Evolutionary conservation across 2,329 filamentous ascomycete genomes (phyloP).

Genomic region (Fonsecaea multimorphosa): DNA sequence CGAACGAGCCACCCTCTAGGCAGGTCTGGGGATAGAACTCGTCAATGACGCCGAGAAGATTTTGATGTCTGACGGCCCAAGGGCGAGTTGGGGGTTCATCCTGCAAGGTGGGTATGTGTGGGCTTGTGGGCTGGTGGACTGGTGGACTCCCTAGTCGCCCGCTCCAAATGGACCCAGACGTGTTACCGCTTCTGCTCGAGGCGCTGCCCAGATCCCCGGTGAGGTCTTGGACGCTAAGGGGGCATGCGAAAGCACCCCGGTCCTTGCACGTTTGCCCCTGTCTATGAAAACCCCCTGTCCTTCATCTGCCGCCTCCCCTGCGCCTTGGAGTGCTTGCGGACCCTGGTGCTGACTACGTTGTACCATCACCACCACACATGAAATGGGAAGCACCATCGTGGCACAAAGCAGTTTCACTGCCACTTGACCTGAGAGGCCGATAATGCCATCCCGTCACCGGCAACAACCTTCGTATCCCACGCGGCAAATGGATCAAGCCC

Average conservation of each 20-base stretch:
- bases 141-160: neutral
- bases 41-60: neutral
- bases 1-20: neutral
- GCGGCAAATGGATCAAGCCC: constrained; percentile 17
- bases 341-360: constrained; percentile 4
- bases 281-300: neutral
- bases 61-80: neutral
- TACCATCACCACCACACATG: constrained; percentile 8
- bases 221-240: neutral
- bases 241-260: neutral
- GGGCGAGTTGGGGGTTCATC: neutral
- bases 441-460: constrained; percentile 12
- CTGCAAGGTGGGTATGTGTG: neutral
- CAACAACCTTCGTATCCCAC: constrained; percentile 29
- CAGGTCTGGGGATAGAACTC: neutral
- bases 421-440: constrained; percentile 7
- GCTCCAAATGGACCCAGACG: neutral
- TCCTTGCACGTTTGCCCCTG: neutral
- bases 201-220: constrained; percentile 4
- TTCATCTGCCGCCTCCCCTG: neutral
- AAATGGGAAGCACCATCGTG: constrained; percentile 9
- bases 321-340: neutral
- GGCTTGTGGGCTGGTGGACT: neutral
- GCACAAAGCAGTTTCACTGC: constrained; percentile 19
- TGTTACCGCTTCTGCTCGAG: constrained; percentile 6